Conservation (phyloP, 106 monocot genomes). For the Dendrobium catenatum region DNA sequence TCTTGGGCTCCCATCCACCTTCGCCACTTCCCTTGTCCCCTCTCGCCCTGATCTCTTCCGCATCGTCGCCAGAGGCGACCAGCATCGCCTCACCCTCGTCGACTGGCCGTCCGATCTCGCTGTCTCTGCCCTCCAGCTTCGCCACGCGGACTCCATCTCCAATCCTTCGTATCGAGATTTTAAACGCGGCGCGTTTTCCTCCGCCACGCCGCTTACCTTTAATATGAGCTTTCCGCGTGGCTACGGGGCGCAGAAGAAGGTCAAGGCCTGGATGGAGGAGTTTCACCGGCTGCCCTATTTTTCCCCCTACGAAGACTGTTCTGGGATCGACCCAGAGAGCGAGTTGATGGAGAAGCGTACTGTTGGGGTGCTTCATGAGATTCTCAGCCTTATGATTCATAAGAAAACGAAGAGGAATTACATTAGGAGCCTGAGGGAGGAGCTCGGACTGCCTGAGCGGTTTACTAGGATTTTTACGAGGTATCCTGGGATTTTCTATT, state of each 20-base stretch:
- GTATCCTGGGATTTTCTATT: slow-evolving; percentile 91
- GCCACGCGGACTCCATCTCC: slow-evolving; percentile 17
- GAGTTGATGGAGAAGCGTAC: slow-evolving; percentile 90
- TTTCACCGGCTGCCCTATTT: slow-evolving; percentile 82
- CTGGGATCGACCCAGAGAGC: slow-evolving; percentile 69
- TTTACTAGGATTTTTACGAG: slow-evolving; percentile 88
- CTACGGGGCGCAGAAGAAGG: slow-evolving; percentile 69
- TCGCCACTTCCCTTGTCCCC: slow-evolving; percentile 21
- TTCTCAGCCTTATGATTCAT: slow-evolving; percentile 77
- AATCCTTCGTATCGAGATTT: slow-evolving; percentile 37
- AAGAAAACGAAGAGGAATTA: slow-evolving; percentile 89
- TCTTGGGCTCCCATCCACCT: slow-evolving; percentile 51
- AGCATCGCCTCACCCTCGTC: slow-evolving; percentile 25
- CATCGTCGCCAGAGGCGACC: slow-evolving; percentile 10
- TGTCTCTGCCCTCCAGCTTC: slow-evolving; percentile 46
- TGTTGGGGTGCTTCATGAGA: slow-evolving; percentile 81
- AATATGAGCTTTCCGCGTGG: slow-evolving; percentile 67
- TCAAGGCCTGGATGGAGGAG: slow-evolving; percentile 89
- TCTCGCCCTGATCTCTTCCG: slow-evolving; percentile 27
- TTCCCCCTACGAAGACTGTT: slow-evolving; percentile 80
- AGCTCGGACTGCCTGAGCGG: slow-evolving; percentile 63
- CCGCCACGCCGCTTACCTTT: slow-evolving; percentile 35
- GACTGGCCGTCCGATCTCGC: slow-evolving; percentile 34
- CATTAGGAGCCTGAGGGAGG: slow-evolving; percentile 66
- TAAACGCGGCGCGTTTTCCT: slow-evolving; percentile 17